Evolutionary conservation across 305 asterid species (phyloP).

Genomic region (Fraxinus floribunda): DNA sequence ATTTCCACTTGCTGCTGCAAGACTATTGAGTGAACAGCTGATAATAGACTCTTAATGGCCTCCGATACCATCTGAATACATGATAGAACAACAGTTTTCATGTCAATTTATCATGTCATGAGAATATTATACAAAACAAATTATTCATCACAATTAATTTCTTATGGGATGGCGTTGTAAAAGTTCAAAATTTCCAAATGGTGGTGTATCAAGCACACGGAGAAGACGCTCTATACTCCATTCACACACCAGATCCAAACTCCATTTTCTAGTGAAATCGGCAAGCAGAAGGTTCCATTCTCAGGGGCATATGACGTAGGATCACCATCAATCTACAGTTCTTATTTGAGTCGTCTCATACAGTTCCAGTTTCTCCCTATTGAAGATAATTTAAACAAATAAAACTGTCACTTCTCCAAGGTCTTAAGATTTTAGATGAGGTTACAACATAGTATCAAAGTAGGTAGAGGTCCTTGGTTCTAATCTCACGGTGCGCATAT

Average conservation of each 20-base stretch:
- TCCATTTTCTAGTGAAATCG: background rate
- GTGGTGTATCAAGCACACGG: background rate
- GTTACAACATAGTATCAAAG: background rate
- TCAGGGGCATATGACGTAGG: background rate
- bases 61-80: constrained; percentile 59
- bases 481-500: background rate
- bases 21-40: constrained; percentile 53
- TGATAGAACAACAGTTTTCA: background rate
- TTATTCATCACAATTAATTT: background rate
- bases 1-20: constrained; percentile 72
- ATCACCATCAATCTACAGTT: background rate
- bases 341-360: background rate
- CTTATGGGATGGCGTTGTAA: background rate
- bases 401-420: background rate
- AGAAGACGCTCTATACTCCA: background rate
- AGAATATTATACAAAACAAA: background rate
- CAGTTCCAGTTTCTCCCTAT: background rate
- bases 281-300: background rate
- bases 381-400: background rate
- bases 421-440: background rate
- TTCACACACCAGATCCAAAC: background rate
- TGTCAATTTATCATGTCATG: background rate
- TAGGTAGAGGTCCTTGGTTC: background rate
- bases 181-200: background rate
- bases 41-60: constrained; percentile 55